These are phyloP conservation scores for Canavalia gladiata DNA, from an alignment of 306 rosid genomes.

Conservation along the genomic window DNA sequence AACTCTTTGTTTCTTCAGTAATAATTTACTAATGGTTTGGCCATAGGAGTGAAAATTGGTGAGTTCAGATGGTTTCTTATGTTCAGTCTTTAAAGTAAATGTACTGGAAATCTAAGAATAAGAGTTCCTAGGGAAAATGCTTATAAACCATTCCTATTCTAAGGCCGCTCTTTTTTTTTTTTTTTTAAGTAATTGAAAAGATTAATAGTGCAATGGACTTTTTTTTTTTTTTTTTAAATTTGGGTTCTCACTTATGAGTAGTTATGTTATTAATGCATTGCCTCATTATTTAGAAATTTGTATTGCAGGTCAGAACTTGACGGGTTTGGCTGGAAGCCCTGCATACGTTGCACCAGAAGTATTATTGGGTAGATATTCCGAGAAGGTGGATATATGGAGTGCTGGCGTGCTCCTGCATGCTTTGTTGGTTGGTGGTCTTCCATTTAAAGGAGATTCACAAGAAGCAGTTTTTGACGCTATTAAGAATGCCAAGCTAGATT, in stretches of 20 bases:
- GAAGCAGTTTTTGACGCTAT: slow-evolving; percentile 55
- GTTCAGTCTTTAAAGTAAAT: background rate
- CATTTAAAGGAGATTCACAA: slow-evolving; percentile 72
- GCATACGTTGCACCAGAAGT: slow-evolving; percentile 89
- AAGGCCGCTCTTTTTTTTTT: background rate
- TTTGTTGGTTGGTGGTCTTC: slow-evolving; percentile 73
- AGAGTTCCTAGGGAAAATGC: background rate
- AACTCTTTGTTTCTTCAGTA: background rate
- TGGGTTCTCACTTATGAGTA: background rate
- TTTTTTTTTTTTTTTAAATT: too few species aligned
- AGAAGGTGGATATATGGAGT: slow-evolving; percentile 87
- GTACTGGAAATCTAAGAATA: background rate
- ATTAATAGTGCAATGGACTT: background rate
- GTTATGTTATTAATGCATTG: slow-evolving; percentile 36
- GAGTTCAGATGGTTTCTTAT: background rate
- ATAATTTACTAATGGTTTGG: background rate
- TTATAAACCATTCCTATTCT: background rate
- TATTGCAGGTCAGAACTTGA: slow-evolving; percentile 71
- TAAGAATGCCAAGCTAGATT: slow-evolving; percentile 26
- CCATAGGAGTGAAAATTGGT: background rate
- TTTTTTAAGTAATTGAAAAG: background rate
- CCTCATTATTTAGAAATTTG: background rate
- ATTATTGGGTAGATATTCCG: slow-evolving; percentile 66
- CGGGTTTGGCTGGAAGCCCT: slow-evolving; percentile 85
- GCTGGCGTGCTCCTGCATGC: slow-evolving; percentile 80